phyloP scores from a whole-genome alignment of 2,329 filamentous ascomycete species.

The Ophiostoma himal-ulmi region DNA sequence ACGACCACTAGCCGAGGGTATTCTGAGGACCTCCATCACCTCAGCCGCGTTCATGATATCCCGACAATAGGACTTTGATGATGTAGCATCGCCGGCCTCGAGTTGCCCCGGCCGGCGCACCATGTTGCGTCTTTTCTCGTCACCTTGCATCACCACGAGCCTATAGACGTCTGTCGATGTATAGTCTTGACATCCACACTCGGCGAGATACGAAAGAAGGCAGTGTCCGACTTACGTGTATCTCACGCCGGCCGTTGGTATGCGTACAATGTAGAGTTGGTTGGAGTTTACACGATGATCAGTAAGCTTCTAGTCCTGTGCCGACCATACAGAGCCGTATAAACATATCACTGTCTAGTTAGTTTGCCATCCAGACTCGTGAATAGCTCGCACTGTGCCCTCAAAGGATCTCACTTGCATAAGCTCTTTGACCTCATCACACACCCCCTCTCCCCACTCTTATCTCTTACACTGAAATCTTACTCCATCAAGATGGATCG shows the following conservation, averaged over 20 bases:
- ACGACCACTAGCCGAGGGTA: background rate
- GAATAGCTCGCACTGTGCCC: background rate
- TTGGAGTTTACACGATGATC: background rate
- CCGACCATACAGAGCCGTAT: background rate
- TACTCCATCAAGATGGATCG: background rate
- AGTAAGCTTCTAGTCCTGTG: background rate
- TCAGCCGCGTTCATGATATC: background rate
- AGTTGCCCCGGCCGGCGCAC: background rate
- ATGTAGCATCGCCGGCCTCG: background rate
- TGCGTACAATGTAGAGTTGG: background rate
- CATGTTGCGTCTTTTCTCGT: background rate
- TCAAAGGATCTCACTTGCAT: conserved; percentile 5
- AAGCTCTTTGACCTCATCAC: background rate
- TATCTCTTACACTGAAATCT: background rate
- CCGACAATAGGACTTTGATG: background rate
- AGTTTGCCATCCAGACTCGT: background rate
- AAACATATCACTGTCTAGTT: background rate
- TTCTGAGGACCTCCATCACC: background rate
- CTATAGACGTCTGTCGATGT: background rate
- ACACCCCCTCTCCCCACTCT: background rate
- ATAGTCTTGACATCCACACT: background rate
- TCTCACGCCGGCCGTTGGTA: background rate
- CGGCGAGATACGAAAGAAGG: background rate
- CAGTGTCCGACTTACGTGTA: background rate
- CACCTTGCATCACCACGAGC: conserved; percentile 1